Percentiles rank a stretch among this genome's conserved stretches.
phyloP scores from a whole-genome alignment of 768 basidiomycete species.

The Amyloporia xantha region DNA sequence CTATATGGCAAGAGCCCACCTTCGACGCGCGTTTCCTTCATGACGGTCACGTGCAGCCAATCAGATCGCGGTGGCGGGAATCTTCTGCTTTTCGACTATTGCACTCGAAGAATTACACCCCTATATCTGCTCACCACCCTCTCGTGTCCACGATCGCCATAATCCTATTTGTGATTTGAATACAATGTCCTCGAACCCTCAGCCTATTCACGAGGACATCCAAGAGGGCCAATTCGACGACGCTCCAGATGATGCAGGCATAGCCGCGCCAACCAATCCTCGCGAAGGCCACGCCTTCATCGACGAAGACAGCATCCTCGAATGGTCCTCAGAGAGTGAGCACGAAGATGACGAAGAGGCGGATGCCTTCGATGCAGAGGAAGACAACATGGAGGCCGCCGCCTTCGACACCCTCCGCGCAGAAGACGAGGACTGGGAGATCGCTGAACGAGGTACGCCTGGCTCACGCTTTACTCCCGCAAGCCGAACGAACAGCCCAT shows the following conservation, averaged over 20 bases:
- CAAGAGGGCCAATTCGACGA: constrained; percentile 60
- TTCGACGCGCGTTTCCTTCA: no score
- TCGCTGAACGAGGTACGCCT: constrained; percentile 67
- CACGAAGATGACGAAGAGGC: constrained; percentile 37
- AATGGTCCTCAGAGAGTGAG: constrained; percentile 24
- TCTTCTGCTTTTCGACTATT: not conserved
- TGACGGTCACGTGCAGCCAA: no score
- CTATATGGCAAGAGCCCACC: no score
- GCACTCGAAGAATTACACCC: no score
- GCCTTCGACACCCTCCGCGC: constrained; percentile 47
- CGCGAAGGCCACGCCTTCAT: constrained; percentile 27
- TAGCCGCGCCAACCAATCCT: constrained; percentile 9
- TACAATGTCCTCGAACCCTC: no score
- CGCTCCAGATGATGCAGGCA: constrained; percentile 32
- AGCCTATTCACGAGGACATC: no score
- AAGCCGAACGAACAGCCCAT: constrained; percentile 9
- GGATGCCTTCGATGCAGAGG: constrained; percentile 29
- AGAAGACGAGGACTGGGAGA: constrained; percentile 87
- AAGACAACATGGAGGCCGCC: constrained; percentile 31
- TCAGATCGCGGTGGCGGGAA: not conserved
- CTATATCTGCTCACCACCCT: no score
- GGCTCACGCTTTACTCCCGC: constrained; percentile 1
- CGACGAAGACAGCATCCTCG: constrained; percentile 22
- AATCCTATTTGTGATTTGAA: no score
- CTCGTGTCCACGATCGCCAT: no score